Percentiles rank a stretch among this genome's conserved stretches.
Evolutionary conservation across 2,329 filamentous ascomycete species (phyloP).

Genomic region (Aspergillus brasiliensis): DNA sequence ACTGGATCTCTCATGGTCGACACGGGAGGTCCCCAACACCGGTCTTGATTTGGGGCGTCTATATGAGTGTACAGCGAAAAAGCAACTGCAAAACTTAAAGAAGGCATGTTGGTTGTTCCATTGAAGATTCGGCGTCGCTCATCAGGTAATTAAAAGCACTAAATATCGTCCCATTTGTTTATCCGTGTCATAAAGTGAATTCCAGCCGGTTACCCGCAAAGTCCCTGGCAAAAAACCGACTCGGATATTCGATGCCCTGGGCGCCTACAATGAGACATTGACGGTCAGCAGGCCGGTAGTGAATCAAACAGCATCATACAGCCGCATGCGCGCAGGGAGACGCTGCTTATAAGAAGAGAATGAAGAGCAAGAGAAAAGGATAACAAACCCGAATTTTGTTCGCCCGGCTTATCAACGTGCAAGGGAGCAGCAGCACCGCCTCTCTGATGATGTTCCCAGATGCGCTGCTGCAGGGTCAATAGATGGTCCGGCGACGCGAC

Average conservation of each 20-base stretch:
- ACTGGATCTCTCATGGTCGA: no score
- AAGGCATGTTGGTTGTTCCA: not conserved
- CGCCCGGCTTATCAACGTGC: slow-evolving; percentile 59
- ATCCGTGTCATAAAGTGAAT: slow-evolving; percentile 48
- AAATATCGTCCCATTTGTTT: not conserved
- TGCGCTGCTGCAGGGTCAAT: slow-evolving; percentile 47
- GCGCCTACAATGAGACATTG: slow-evolving; percentile 39
- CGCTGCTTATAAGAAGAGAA: not conserved
- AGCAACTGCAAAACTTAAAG: not conserved
- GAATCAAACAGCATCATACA: not conserved
- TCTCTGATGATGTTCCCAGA: slow-evolving; percentile 55
- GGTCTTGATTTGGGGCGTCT: no score
- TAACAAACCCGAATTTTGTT: slow-evolving; percentile 43
- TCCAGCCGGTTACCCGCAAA: slow-evolving; percentile 59
- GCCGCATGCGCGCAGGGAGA: not conserved
- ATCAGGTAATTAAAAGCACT: not conserved
- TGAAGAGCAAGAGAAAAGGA: slow-evolving; percentile 4
- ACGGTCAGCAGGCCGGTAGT: not conserved
- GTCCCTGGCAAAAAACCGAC: slow-evolving; percentile 63
- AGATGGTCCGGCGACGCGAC: slow-evolving; percentile 54
- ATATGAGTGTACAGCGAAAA: no score
- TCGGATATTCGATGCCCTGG: slow-evolving; percentile 61
- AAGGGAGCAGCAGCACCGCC: slow-evolving; percentile 55
- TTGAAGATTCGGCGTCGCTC: not conserved
- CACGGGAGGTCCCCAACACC: no score